Conservation (phyloP, 495 filamentous ascomycete species). For the Daldinia childiae region DNA sequence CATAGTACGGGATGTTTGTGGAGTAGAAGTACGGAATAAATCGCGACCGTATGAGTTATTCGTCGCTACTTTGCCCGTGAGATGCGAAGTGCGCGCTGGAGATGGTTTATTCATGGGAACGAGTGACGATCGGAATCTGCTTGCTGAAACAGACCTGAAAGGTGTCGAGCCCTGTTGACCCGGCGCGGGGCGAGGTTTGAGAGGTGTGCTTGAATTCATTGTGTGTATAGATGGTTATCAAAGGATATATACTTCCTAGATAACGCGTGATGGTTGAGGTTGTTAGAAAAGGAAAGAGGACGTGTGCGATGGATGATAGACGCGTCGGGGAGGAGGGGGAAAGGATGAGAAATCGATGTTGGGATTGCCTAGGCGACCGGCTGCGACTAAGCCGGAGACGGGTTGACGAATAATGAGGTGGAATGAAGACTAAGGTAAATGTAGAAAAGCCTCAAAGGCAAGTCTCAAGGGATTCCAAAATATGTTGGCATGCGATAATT, state of each 20-base stretch:
- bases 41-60: constrained; percentile 34
- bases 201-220: constrained; percentile 43
- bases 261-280: constrained; percentile 20
- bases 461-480: constrained; percentile 16
- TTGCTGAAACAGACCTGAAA: constrained; percentile 44
- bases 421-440: constrained; percentile 22
- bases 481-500: constrained; percentile 29
- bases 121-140: constrained; percentile 45
- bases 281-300: constrained; percentile 7
- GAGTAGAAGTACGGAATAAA: constrained; percentile 54
- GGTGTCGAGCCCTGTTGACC: constrained; percentile 47
- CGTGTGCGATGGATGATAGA: constrained; percentile 25
- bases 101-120: constrained; percentile 40
- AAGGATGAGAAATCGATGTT: constrained; percentile 20
- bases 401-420: constrained; percentile 10
- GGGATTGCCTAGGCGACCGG: constrained; percentile 21
- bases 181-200: constrained; percentile 45
- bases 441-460: constrained; percentile 26
- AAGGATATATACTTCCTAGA: constrained; percentile 9
- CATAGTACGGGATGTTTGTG: constrained; percentile 42
- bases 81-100: constrained; percentile 25
- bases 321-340: constrained; percentile 42
- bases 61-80: constrained; percentile 28
- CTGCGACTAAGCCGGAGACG: constrained; percentile 23
- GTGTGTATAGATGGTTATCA: neutral